These are phyloP conservation scores for Russula sp. DNA, from an alignment of 768 basidiomycete species.

Conservation along the genomic window DNA sequence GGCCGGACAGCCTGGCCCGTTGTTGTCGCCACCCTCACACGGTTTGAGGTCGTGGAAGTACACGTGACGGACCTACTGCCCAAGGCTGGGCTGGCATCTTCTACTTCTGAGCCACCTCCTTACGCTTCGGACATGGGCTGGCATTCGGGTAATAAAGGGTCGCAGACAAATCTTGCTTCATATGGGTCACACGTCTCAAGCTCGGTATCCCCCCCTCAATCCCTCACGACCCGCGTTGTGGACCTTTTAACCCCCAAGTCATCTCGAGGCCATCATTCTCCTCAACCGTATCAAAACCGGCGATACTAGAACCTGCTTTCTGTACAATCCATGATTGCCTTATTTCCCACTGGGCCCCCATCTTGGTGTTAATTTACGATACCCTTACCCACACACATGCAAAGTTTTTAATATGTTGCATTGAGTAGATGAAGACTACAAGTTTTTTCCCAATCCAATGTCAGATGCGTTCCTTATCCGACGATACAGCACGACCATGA, in stretches of 20 bases:
- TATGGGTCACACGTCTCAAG: background rate
- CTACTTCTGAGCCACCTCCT: slow-evolving; percentile 11
- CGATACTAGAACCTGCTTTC: background rate
- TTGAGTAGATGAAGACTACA: background rate
- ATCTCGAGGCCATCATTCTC: background rate
- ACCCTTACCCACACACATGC: background rate
- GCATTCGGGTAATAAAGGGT: background rate
- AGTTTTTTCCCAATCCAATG: background rate
- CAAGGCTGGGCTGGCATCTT: background rate
- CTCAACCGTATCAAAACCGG: background rate
- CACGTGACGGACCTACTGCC: background rate
- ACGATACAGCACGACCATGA: background rate
- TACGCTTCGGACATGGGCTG: background rate
- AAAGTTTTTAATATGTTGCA: background rate
- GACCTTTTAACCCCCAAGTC: background rate
- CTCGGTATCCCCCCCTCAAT: background rate
- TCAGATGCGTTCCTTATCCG: background rate
- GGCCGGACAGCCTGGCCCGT: slow-evolving; percentile 24
- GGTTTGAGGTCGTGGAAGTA: slow-evolving; percentile 28
- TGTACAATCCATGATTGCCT: background rate
- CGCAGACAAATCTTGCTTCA: background rate
- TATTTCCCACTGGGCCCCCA: too few relatives aligned
- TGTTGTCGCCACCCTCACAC: slow-evolving; percentile 21
- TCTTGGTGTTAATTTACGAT: background rate
- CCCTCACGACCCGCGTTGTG: slow-evolving; percentile 2